These are phyloP conservation scores for Macrolepiota dolichaula DNA, from an alignment of 768 basidiomycete species.

Conservation along the genomic window DNA sequence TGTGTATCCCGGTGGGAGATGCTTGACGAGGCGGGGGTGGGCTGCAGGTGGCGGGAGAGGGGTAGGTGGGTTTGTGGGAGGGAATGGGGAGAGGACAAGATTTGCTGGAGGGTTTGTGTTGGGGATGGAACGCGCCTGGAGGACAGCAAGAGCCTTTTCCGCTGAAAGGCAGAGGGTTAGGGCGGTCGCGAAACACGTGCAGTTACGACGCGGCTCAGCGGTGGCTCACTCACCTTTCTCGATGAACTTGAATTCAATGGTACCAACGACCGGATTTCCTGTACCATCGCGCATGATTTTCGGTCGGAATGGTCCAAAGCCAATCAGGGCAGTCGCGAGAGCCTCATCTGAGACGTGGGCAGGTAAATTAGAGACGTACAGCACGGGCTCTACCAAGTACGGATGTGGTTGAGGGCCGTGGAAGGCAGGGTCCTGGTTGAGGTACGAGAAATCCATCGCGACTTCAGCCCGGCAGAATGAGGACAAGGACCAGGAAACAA, in stretches of 20 bases:
- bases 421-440: constrained; percentile 25
- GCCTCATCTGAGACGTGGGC: constrained; percentile 72
- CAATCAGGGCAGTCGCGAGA: constrained; percentile 68
- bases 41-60: constrained; percentile 75
- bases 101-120: constrained; percentile 53
- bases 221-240: constrained; percentile 62
- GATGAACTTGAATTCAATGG: constrained; percentile 80
- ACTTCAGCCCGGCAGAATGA: not conserved
- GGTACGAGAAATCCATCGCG: constrained; percentile 45
- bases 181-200: constrained; percentile 4
- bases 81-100: constrained; percentile 79
- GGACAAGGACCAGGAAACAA: not conserved
- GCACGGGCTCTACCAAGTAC: constrained; percentile 78
- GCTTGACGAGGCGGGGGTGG: constrained; percentile 78
- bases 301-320: constrained; percentile 80
- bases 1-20: constrained; percentile 65
- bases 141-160: constrained; percentile 83
- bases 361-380: constrained; percentile 80
- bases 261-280: constrained; percentile 55
- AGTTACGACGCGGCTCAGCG: constrained; percentile 5
- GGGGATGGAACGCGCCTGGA: constrained; percentile 73
- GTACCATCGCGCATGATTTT: constrained; percentile 63
- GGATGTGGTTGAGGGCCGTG: constrained; percentile 61
- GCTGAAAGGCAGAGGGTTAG: constrained; percentile 41
- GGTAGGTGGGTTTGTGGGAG: constrained; percentile 73